Evolutionary conservation across 179 eudicot species (phyloP).

Genomic region (Camellia oleifera): DNA sequence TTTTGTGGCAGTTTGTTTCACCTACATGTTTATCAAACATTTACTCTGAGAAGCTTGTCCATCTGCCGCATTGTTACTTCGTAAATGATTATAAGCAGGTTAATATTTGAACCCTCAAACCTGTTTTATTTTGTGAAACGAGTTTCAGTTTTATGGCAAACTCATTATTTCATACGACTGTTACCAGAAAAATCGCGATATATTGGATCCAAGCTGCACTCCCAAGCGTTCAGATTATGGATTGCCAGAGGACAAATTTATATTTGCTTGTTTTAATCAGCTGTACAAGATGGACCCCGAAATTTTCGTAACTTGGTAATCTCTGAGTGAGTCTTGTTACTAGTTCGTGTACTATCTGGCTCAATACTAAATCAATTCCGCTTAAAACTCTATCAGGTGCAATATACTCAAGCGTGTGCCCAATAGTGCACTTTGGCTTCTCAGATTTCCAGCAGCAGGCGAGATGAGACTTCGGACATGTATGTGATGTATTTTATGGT

Average conservation of each 20-base stretch:
- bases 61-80: conserved; percentile 96
- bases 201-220: conserved; percentile 61
- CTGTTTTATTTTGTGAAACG: not conserved
- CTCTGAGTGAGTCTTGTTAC: not conserved
- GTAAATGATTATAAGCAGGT: conserved; percentile 99
- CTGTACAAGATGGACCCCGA: conserved; percentile 98
- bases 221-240: conserved; percentile 94
- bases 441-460: conserved; percentile 96
- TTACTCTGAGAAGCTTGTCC: conserved; percentile 93
- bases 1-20: conserved; percentile 81
- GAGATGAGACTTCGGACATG: conserved; percentile 92
- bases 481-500: conserved; percentile 27
- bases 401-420: conserved; percentile 94
- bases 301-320: conserved; percentile 83
- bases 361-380: not conserved
- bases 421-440: conserved; percentile 95
- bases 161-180: not conserved
- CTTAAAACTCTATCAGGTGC: conserved; percentile 56
- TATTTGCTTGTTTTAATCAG: conserved; percentile 97
- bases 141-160: not conserved
- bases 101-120: not conserved
- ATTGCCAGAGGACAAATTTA: conserved; percentile 87
- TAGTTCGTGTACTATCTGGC: not conserved
- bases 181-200: conserved; percentile 83
- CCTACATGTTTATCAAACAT: conserved; percentile 68